Evolutionary conservation across 2,329 filamentous ascomycete genomes (phyloP).

Genomic region (Calonectria naviculata): DNA sequence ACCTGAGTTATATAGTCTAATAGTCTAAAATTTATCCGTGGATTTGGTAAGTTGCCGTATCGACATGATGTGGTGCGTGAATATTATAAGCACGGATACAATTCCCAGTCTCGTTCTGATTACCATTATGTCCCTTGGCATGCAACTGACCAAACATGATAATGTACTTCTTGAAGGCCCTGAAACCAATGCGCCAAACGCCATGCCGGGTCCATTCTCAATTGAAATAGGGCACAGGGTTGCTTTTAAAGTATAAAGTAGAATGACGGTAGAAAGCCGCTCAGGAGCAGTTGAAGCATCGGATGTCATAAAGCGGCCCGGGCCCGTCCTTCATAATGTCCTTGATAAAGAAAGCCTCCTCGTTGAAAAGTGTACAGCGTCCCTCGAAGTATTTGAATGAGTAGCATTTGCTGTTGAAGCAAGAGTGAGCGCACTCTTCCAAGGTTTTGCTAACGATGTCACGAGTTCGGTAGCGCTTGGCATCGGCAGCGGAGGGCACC

Average conservation of each 20-base stretch:
- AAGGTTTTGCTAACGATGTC: neutral
- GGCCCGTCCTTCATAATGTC: neutral
- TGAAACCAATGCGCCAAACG: neutral
- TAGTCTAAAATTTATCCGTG: neutral
- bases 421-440: neutral
- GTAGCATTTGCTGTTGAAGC: neutral
- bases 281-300: slow-evolving; percentile 5
- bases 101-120: no score
- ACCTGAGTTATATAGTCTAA: neutral
- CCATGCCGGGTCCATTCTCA: neutral
- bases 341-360: slow-evolving; percentile 2
- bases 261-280: neutral
- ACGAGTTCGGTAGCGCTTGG: neutral
- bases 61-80: neutral
- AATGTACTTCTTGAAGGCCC: no score
- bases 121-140: no score
- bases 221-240: neutral
- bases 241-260: neutral
- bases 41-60: neutral
- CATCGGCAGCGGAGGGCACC: neutral
- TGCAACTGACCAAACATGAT: no score
- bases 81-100: no score
- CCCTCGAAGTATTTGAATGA: neutral
- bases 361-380: neutral
- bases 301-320: slow-evolving; percentile 2